Evolutionary conservation across 768 basidiomycete genomes (phyloP).

Genomic region (Hydnomerulius pinastri): DNA sequence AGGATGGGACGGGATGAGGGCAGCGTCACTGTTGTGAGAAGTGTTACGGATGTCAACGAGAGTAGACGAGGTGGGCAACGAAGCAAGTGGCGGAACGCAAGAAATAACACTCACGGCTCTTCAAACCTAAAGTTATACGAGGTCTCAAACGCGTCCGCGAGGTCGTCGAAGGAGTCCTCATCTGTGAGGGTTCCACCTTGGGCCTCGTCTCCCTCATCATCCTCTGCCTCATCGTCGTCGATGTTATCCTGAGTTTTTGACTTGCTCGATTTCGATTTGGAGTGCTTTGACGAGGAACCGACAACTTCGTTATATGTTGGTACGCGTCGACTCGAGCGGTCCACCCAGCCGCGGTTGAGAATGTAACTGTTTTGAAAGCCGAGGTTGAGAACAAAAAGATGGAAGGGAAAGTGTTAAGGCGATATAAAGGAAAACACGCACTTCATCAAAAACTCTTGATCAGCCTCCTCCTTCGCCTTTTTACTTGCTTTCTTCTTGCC

Average conservation of each 20-base stretch:
- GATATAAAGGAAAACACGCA: slow-evolving; percentile 39
- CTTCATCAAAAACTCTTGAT: slow-evolving; percentile 92
- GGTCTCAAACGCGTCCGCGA: slow-evolving; percentile 90
- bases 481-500: slow-evolving; percentile 16
- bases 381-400: background rate
- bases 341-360: slow-evolving; percentile 96
- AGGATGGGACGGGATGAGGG: slow-evolving; percentile 71
- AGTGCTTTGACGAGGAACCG: slow-evolving; percentile 32
- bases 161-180: slow-evolving; percentile 85
- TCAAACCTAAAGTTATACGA: slow-evolving; percentile 98
- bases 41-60: slow-evolving; percentile 1
- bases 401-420: background rate
- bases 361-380: slow-evolving; percentile 75
- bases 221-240: slow-evolving; percentile 14
- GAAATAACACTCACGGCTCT: slow-evolving; percentile 69
- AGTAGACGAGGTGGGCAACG: background rate
- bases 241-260: slow-evolving; percentile 18
- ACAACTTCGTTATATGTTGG: slow-evolving; percentile 89
- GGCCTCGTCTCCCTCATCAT: slow-evolving; percentile 26
- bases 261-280: slow-evolving; percentile 21
- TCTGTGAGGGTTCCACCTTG: slow-evolving; percentile 43
- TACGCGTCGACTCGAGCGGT: slow-evolving; percentile 66
- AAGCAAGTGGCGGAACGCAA: slow-evolving; percentile 14
- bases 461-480: slow-evolving; percentile 51
- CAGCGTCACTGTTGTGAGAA: slow-evolving; percentile 53